These are phyloP conservation scores for Colletotrichum chlorophyti DNA, from an alignment of 2,329 filamentous ascomycete genomes.

Conservation along the genomic window DNA sequence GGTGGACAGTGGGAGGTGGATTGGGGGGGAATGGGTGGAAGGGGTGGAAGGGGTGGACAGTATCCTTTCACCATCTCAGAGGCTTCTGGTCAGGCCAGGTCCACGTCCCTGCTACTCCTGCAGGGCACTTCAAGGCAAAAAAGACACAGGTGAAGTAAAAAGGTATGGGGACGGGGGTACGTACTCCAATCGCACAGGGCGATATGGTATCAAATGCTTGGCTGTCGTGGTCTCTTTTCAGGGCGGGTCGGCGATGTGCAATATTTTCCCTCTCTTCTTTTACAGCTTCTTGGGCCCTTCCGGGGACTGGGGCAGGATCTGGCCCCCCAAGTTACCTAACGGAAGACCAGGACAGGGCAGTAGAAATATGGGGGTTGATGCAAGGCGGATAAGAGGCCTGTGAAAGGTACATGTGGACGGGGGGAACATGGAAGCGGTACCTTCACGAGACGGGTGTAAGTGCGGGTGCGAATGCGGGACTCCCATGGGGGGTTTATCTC, in stretches of 20 bases:
- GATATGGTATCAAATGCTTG: neutral
- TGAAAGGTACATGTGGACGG: slow-evolving; percentile 22
- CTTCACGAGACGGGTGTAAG: too few species aligned
- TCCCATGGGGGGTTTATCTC: slow-evolving; percentile 15
- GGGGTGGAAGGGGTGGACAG: slow-evolving; percentile 6
- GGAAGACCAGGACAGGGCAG: neutral
- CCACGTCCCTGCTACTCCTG: slow-evolving; percentile 7
- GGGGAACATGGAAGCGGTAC: slow-evolving; percentile 4
- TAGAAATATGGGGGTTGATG: neutral
- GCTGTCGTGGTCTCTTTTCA: neutral
- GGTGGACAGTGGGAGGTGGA: slow-evolving; percentile 11
- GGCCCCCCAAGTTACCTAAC: slow-evolving; percentile 10
- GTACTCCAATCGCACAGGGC: too few species aligned
- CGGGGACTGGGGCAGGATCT: neutral
- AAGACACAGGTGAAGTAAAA: too few species aligned
- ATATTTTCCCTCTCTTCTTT: too few species aligned
- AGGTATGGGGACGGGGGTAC: neutral
- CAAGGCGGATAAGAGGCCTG: neutral
- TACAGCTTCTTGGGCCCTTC: neutral
- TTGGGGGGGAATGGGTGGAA: slow-evolving; percentile 11
- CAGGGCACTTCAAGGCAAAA: too few species aligned
- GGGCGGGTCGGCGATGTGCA: neutral
- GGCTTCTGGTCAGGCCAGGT: neutral
- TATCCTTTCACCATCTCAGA: too few species aligned
- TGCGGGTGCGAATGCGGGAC: slow-evolving; percentile 22